Base-by-base conservation (phyloP, 164 flowering plant genomes). In the Sedum album region DNA sequence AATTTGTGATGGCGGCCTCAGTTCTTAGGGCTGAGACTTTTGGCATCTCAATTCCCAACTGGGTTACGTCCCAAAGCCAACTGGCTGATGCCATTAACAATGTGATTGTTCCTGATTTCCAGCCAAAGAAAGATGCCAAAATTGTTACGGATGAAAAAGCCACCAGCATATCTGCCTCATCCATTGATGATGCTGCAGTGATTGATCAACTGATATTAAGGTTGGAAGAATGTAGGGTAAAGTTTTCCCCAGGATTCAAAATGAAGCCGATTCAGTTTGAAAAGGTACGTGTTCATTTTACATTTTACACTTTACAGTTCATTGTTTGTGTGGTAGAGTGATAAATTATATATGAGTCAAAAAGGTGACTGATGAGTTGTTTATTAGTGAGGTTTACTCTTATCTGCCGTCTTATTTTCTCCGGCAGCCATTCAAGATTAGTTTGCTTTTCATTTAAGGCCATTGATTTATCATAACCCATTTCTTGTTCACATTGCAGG, bases 141-240 rank as follows among this genome's bases (percentile, higher is more conserved):
- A 87, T 89, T 70, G 93, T 72, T 48, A 86, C 93, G 0, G 93
- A 91, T 74, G 97, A 91, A 76, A 89, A 87, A 70, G 89, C 87
- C 13, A 86, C 91, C 41, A 82, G 66, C 73, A 74, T 87, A 11
- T 71, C 88, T 15, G 53, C 79, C 48, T 82, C 88, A 11, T 87
- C 93, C 30, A 60, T 85, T 7, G 97, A 91, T 77, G 95, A 91
- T 81, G 82, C 80, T 35, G 90, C 80, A 18, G 81, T 86, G n/a
- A 91, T 91, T 60, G 71, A 84, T 53, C 85, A 83, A 39, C 68
- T 89, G 57, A 80, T 84, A 14, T 49, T 11, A 31, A 89, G 73
- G 71, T 53, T 91, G 62, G 91, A 86, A 64, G 75, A 77, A 36
- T 78, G 81, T 75, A 71, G 71, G 42, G 68, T 68, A 71, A 78